A percentile compares a stretch with the other conserved stretches of the same genome.
Conservation (phyloP, 1,284 basidiomycete species). For the Ustilago esculenta region DNA sequence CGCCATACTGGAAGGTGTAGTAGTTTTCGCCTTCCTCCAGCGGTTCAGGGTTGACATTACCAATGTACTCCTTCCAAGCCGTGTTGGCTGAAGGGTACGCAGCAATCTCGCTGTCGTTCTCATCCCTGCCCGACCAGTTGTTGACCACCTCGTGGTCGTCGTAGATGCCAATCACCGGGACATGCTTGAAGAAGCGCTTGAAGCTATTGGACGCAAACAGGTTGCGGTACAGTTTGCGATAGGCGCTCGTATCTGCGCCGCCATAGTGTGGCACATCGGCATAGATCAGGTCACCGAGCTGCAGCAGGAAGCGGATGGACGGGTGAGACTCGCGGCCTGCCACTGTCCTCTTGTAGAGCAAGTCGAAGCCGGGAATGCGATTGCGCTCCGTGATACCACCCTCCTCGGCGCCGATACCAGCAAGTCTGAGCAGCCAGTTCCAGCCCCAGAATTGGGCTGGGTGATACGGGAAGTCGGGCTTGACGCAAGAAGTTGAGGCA, state of each 20-base stretch:
- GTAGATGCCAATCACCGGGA: slow-evolving; percentile 64
- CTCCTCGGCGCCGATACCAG: slow-evolving; percentile 48
- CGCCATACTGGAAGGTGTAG: slow-evolving; percentile 69
- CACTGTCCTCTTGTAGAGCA: slow-evolving; percentile 70
- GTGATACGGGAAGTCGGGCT: slow-evolving; percentile 66
- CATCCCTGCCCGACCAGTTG: slow-evolving; percentile 70
- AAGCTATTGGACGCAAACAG: slow-evolving; percentile 63
- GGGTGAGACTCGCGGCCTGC: slow-evolving; percentile 49
- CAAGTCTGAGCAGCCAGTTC: slow-evolving; percentile 56
- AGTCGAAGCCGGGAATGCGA: slow-evolving; percentile 76
- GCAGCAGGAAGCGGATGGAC: slow-evolving; percentile 66
- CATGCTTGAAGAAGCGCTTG: slow-evolving; percentile 58
- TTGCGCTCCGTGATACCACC: slow-evolving; percentile 62
- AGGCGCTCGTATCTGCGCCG: slow-evolving; percentile 49
- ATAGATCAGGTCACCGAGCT: slow-evolving; percentile 75
- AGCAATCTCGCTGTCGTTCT: slow-evolving; percentile 71
- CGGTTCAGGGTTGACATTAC: slow-evolving; percentile 75
- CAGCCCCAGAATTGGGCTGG: slow-evolving; percentile 65
- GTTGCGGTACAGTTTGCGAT: slow-evolving; percentile 65
- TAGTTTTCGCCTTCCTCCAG: slow-evolving; percentile 71
- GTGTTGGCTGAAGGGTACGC: slow-evolving; percentile 73
- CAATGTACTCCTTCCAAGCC: slow-evolving; percentile 77
- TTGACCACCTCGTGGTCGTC: slow-evolving; percentile 66
- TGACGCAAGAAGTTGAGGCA: slow-evolving; percentile 63
- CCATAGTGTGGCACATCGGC: slow-evolving; percentile 74